Evolutionary conservation across 257 asterid species (phyloP).

Genomic region (Solanum bulbocastanum): DNA sequence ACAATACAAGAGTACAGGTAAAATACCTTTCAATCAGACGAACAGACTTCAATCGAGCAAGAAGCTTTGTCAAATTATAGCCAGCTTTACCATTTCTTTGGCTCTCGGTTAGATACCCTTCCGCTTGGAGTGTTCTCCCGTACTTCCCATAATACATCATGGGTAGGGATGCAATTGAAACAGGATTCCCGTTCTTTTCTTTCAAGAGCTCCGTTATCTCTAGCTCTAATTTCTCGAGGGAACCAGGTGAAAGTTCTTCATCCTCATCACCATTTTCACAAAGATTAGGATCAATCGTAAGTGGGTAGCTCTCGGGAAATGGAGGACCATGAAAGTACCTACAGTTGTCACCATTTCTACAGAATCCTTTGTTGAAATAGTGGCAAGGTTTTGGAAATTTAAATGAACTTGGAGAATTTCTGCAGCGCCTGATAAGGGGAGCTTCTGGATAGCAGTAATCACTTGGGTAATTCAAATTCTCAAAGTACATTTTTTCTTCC

Average conservation of each 20-base stretch:
- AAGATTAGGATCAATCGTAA: conserved; percentile 22
- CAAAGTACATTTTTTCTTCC: conserved; percentile 25
- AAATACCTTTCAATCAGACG: conserved; percentile 62
- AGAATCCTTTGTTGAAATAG: conserved; percentile 65
- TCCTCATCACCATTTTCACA: conserved; percentile 38
- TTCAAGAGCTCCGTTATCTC: conserved; percentile 70
- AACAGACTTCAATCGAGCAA: conserved; percentile 60
- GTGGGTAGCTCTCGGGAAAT: conserved; percentile 24
- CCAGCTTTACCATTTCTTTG: conserved; percentile 88
- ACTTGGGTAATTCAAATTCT: conserved; percentile 11
- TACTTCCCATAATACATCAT: conserved; percentile 63
- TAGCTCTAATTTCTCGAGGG: conserved; percentile 54
- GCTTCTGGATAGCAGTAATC: conserved; percentile 33
- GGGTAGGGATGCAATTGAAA: conserved; percentile 81
- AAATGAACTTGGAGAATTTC: conserved; percentile 19
- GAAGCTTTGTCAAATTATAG: conserved; percentile 76
- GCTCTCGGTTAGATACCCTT: conserved; percentile 86
- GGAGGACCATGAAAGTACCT: conserved; percentile 57
- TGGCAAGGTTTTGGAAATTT: conserved; percentile 60
- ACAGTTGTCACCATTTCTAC: conserved; percentile 82
- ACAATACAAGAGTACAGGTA: neutral
- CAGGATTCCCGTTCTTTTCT: conserved; percentile 52
- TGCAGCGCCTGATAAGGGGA: conserved; percentile 21
- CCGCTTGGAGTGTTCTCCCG: conserved; percentile 66
- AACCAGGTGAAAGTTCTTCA: conserved; percentile 39